Percentiles rank a stretch among this genome's conserved stretches.
Evolutionary conservation across 345 rosid species (phyloP).

Genomic region (Citrus mangshanensis): DNA sequence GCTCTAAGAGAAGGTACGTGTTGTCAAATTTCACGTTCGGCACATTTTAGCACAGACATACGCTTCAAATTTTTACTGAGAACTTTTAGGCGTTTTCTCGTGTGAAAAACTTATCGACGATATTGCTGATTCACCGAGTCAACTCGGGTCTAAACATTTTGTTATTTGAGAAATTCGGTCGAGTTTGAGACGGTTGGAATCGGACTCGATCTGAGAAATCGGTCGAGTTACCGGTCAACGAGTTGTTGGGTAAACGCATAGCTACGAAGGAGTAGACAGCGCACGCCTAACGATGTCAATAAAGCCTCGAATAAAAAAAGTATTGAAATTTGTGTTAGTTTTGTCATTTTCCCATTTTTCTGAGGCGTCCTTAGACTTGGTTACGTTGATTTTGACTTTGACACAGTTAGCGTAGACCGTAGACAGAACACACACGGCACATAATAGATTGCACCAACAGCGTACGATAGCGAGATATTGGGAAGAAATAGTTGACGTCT

Average conservation of each 20-base stretch:
- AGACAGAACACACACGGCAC: background rate
- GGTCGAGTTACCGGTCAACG: constrained; percentile 22
- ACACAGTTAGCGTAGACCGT: too few species aligned
- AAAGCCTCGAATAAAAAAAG: background rate
- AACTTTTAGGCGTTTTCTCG: background rate
- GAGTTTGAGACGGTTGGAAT: constrained; percentile 1
- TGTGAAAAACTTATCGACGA: too few species aligned
- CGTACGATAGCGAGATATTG: background rate
- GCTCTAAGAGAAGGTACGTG: constrained; percentile 78
- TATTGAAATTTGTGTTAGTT: background rate
- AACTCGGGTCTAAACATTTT: background rate
- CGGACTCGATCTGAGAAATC: background rate
- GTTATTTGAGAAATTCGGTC: background rate
- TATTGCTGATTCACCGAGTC: background rate
- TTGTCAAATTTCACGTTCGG: constrained; percentile 14
- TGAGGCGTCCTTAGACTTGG: background rate
- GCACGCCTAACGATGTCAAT: constrained; percentile 35
- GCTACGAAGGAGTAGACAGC: background rate
- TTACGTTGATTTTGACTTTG: background rate
- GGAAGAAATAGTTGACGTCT: background rate
- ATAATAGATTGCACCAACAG: background rate
- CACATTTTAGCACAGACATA: constrained; percentile 10
- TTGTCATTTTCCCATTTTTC: constrained; percentile 10
- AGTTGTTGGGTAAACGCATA: constrained; percentile 6
- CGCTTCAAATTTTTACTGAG: background rate